Evolutionary conservation across 2,329 filamentous ascomycete species (phyloP), one percentile per base, ranked within the genome.

Genomic region (Sporothrix phasma): DNA sequence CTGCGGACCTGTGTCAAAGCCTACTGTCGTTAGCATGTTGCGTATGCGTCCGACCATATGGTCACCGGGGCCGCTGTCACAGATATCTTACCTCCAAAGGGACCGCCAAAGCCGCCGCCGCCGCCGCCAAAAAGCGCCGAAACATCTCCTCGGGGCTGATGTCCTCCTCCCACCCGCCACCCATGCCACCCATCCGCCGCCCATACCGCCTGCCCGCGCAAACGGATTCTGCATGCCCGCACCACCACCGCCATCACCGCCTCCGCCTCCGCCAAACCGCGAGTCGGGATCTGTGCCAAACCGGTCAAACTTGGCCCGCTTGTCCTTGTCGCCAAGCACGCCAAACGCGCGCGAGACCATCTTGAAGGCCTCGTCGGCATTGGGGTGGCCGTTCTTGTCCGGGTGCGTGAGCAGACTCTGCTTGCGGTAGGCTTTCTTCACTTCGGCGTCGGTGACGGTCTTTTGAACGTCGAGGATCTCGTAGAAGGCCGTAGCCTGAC

Each of bases 401-500:
- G 94, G 94, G 80, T 99, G 94, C 66, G 94, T 99, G 72, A 97
- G 81, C 71, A 99, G 79, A 73, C 89, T 94, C 74, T 95, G 83
- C 78, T 96, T 97, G 72, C 93, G 85, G 78, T 99, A 99, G 6
- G 94, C 93, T 80, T 97, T 97, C 76, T 97, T 99, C 74, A 99
- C 92, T 72, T 97, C 93, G 67, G 81, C 76, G 70, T 97, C 93
- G 58, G 85, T 85, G 71, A 84, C 88, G 22, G 86, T 84, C 64
- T 81, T 78, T 70, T 82, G 82, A 45, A 87, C 79, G 24, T 86
- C 87, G 37, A 99, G 79, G 70, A 99, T 97, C 74, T 97, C 94
- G 79, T 99, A 99, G 76, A 95, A 99, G 19, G 90, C 90, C 3
- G 92, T 97, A 24, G 89, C 79, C 45, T 83, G 81, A 78, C 94